phyloP scores from a whole-genome alignment of 371 early-diverging fungal genomes.

The Zancudomyces culisetae region DNA sequence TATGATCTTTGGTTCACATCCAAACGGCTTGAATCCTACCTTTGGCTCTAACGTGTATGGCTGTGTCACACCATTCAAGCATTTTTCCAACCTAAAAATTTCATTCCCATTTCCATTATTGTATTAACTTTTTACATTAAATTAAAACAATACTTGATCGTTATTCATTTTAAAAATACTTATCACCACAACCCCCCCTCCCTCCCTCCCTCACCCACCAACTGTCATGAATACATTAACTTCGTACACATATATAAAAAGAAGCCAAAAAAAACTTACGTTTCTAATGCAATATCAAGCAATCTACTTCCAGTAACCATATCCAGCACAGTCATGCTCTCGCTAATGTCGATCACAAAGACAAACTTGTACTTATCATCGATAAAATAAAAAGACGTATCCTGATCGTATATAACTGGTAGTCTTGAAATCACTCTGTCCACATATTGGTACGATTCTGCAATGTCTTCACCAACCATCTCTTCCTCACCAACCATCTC shows the following conservation, averaged over 20 bases:
- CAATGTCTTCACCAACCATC: background rate
- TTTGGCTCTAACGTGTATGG: constrained; percentile 14
- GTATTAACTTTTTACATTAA: too few species aligned
- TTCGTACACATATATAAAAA: too few species aligned
- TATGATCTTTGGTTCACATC: constrained; percentile 20
- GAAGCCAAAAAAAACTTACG: too few species aligned
- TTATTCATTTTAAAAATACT: too few species aligned
- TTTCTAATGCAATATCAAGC: constrained; percentile 19
- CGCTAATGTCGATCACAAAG: constrained; percentile 24
- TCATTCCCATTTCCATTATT: too few species aligned
- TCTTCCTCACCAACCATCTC: background rate
- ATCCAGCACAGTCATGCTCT: constrained; percentile 25
- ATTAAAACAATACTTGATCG: too few species aligned
- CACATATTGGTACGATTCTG: too few species aligned
- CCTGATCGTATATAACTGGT: constrained; percentile 19
- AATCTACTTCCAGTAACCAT: constrained; percentile 17
- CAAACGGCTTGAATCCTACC: constrained; percentile 4
- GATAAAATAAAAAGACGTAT: constrained; percentile 21
- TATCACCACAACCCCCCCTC: too few species aligned
- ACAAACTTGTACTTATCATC: constrained; percentile 20
- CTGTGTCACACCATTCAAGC: constrained; percentile 22
- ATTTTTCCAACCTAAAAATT: constrained; percentile 14
- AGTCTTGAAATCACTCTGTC: too few species aligned
- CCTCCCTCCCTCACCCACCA: too few species aligned
- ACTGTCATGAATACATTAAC: too few species aligned